Evolutionary conservation across 345 rosid species (phyloP), one percentile per base, ranked within the genome.

Genomic region (Syzygium grande): DNA sequence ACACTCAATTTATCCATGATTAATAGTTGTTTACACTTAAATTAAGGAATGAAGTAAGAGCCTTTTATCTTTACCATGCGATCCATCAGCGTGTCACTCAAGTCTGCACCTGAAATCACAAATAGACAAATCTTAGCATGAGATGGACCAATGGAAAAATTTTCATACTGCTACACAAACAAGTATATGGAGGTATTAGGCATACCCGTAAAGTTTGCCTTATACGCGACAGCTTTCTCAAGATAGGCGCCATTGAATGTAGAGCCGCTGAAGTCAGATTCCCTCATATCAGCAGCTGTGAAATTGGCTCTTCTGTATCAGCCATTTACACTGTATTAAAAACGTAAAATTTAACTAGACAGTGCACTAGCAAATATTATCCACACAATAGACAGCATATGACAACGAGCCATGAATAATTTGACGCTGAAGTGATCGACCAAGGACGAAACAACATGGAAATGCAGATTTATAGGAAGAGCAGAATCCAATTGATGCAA

Each of bases 71-170:
- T 89, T 93, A 96, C 99, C 99, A 97, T 97, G 23, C 99, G 96
- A 91, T 97, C 99, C 99, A 97, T 97, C 91, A 97, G 92, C 84
- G 99, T 97, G 92, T 96, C 99, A 25, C 99, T 97, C 92, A 97
- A 92, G 91, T 97, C 99, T 15, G 99, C 99, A 89, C 99, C 99
- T 96, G 95, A 84, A 84, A 49, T 30, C 61, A 49, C 38, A 13
- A 22, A 65, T 13, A 59, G 65, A 56, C 73, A 56, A n/a, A 52
- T 87, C 84, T 77, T 16, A 58, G 83, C 49, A 7, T 73, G 27
- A 73, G 49, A 73, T 25, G 46, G 46, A 43, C 46, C 46, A 43
- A 9, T 73, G 27, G 27, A 38, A 9, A 73, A 73, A 38, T 38
- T 38, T 73, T 22, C 49, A 73, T 19, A 38, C 49, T 38, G 49